phyloP scores from a whole-genome alignment of 2,329 filamentous ascomycete genomes.

The Pseudogymnoascus sp. region DNA sequence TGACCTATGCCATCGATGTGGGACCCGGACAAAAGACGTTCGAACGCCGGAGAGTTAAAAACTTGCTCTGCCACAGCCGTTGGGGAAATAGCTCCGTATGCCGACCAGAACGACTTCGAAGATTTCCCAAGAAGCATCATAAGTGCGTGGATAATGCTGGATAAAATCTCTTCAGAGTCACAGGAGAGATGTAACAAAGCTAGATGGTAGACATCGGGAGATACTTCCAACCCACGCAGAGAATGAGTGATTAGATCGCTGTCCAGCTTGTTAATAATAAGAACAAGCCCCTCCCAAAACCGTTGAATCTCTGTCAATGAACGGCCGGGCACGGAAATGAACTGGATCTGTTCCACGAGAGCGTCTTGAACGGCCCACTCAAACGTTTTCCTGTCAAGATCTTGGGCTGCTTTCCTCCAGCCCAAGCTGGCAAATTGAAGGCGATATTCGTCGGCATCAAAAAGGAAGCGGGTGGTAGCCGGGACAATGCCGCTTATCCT shows the following conservation, averaged over 20 bases:
- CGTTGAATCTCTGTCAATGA: slow-evolving; percentile 47
- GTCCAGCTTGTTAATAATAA: slow-evolving; percentile 66
- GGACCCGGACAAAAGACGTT: slow-evolving; percentile 52
- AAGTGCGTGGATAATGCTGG: slow-evolving; percentile 62
- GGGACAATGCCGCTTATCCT: slow-evolving; percentile 69
- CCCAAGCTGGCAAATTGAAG: slow-evolving; percentile 57
- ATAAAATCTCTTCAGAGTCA: slow-evolving; percentile 49
- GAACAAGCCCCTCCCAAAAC: slow-evolving; percentile 71
- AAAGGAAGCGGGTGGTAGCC: slow-evolving; percentile 77
- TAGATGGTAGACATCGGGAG: slow-evolving; percentile 60
- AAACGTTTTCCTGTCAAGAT: slow-evolving; percentile 65
- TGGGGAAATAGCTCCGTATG: slow-evolving; percentile 71
- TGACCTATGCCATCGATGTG: slow-evolving; percentile 43
- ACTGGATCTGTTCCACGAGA: slow-evolving; percentile 56
- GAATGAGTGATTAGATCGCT: slow-evolving; percentile 68
- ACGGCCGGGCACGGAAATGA: slow-evolving; percentile 36
- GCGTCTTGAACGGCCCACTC: slow-evolving; percentile 77
- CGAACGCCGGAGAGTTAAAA: slow-evolving; percentile 61
- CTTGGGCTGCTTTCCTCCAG: slow-evolving; percentile 57
- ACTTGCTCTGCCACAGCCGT: slow-evolving; percentile 76
- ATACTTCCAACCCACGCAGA: slow-evolving; percentile 68
- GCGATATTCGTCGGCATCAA: slow-evolving; percentile 57
- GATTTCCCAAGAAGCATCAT: slow-evolving; percentile 65
- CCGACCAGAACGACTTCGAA: slow-evolving; percentile 76
- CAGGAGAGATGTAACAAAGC: slow-evolving; percentile 46